phyloP scores from a whole-genome alignment of 352 stramenopile species.

The Achlya hypogyna region DNA sequence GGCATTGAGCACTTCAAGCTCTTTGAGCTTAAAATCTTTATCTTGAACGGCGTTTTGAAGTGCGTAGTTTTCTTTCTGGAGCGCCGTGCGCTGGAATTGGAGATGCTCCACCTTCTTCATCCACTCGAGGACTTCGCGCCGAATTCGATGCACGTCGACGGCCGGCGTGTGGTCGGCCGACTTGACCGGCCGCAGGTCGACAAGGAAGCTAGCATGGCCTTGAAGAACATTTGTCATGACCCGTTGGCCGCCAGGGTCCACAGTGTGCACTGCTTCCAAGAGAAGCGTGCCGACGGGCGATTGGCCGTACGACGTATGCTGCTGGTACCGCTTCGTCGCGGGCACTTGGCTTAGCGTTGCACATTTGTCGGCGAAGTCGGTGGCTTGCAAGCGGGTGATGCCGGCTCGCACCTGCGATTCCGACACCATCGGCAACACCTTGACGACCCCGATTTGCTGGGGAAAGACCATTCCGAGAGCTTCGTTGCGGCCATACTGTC shows the following conservation, averaged over 20 bases:
- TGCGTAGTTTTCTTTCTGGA: conserved; percentile 71
- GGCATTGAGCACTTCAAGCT: conserved; percentile 32
- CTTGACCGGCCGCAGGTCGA: conserved; percentile 6
- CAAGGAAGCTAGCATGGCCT: conserved; percentile 16
- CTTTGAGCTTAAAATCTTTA: conserved; percentile 35
- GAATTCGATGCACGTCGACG: conserved; percentile 14
- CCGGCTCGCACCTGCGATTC: not conserved
- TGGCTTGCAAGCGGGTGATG: not conserved
- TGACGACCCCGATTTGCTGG: conserved; percentile 18
- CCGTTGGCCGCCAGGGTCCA: not conserved
- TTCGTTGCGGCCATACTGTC: conserved; percentile 18
- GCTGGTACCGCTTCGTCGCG: not conserved
- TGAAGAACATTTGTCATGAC: conserved; percentile 6
- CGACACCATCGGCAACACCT: not conserved
- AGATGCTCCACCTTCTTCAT: conserved; percentile 42
- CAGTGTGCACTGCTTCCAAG: not conserved
- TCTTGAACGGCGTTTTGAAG: conserved; percentile 58
- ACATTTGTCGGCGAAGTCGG: conserved; percentile 7
- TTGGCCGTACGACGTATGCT: conserved; percentile 1
- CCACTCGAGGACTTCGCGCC: conserved; percentile 14
- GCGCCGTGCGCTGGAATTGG: conserved; percentile 54
- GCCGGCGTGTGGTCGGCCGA: not conserved
- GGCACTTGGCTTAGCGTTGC: not conserved
- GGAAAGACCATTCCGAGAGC: conserved; percentile 17
- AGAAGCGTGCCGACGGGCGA: conserved; percentile 1